phyloP scores from a whole-genome alignment of 1,139 yeast genomes.

The Saccharomycopsis crataegensis region DNA sequence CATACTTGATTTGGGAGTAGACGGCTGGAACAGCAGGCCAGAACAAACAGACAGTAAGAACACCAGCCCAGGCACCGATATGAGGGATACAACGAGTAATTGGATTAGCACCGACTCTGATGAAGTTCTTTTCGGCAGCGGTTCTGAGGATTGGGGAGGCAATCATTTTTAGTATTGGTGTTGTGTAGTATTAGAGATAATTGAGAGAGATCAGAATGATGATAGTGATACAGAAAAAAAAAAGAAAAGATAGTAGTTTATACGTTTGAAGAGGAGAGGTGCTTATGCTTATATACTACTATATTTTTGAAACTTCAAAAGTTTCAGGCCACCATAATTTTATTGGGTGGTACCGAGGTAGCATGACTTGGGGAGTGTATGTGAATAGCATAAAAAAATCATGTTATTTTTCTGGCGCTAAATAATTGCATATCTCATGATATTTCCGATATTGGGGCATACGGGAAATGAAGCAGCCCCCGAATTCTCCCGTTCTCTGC shows the following conservation, averaged over 20 bases:
- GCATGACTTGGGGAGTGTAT: too few relatives aligned
- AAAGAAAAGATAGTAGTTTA: background rate
- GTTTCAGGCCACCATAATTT: too few relatives aligned
- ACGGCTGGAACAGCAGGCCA: conserved; percentile 17
- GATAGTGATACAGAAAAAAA: background rate
- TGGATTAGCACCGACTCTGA: conserved; percentile 16
- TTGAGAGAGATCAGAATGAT: background rate
- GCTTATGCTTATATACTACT: too few relatives aligned
- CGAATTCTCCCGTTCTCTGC: too few relatives aligned
- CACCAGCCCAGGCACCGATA: conserved; percentile 15
- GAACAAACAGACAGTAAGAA: conserved; percentile 9
- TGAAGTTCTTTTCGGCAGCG: conserved; percentile 12
- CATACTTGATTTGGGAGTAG: conserved; percentile 9
- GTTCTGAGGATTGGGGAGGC: conserved; percentile 16
- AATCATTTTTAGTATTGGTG: conserved; percentile 10
- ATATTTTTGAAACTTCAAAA: too few relatives aligned
- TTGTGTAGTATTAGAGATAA: background rate
- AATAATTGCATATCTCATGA: too few relatives aligned
- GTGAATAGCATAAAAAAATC: too few relatives aligned
- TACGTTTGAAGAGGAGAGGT: too few relatives aligned
- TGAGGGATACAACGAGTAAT: conserved; percentile 12
- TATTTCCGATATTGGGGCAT: too few relatives aligned
- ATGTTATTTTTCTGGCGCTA: too few relatives aligned
- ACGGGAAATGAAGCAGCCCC: too few relatives aligned
- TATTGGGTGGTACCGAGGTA: too few relatives aligned